phyloP scores from a whole-genome alignment of 2,329 filamentous ascomycete genomes.

The Penicillium sp. region DNA sequence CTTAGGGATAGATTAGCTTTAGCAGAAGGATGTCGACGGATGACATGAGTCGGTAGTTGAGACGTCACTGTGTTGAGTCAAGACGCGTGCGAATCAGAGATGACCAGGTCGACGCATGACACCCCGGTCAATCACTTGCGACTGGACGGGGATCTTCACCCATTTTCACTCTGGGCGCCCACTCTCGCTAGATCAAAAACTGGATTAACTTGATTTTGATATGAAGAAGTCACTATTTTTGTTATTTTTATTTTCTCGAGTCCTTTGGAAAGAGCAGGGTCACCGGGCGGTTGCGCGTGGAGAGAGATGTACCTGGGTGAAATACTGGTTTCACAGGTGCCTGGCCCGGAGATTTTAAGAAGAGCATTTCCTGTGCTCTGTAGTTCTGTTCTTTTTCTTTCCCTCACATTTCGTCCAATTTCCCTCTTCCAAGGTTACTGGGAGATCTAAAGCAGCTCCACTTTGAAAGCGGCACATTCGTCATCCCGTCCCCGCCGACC shows the following conservation, averaged over 20 bases:
- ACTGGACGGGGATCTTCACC: conserved; percentile 11
- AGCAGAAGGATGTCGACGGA: neutral
- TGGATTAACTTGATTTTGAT: conserved; percentile 6
- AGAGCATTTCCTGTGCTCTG: neutral
- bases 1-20: neutral
- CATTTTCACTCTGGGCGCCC: conserved; percentile 2
- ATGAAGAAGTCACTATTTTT: neutral
- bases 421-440: too few species aligned
- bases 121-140: conserved; percentile 14
- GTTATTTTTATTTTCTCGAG: neutral
- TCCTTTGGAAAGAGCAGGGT: conserved; percentile 17
- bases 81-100: conserved; percentile 17
- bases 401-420: neutral
- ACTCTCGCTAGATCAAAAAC: neutral
- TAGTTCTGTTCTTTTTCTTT: neutral
- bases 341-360: conserved; percentile 9
- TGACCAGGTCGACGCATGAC: conserved; percentile 16
- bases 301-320: conserved; percentile 5
- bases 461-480: conserved; percentile 7
- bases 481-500: neutral
- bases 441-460: neutral
- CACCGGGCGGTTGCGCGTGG: conserved; percentile 19
- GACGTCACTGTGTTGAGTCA: conserved; percentile 9
- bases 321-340: conserved; percentile 16
- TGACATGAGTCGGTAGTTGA: conserved; percentile 4